Percentiles rank a stretch among this genome's conserved stretches.
Conservation (phyloP, 148 eudicot genomes). For the Heliosperma pusillum region DNA sequence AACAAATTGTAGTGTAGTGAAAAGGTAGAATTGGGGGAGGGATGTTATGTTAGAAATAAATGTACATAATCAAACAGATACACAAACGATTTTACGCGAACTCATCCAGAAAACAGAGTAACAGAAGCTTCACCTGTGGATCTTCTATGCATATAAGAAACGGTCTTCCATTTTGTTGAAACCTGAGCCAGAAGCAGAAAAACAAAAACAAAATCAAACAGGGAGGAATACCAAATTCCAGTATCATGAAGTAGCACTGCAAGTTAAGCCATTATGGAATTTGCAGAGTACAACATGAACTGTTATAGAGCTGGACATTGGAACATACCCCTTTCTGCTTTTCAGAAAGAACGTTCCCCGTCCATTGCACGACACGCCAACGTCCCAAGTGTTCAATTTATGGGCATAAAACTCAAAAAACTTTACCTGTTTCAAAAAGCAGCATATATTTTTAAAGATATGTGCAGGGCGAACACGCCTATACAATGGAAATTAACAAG, state of each 20-base stretch:
- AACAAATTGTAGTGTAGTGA: not conserved
- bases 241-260: slow-evolving; percentile 1
- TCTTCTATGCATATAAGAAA: slow-evolving; percentile 76
- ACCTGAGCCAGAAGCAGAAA: slow-evolving; percentile 41
- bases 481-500: not conserved
- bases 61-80: not conserved
- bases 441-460: slow-evolving; percentile 13
- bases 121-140: slow-evolving; percentile 64
- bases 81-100: not conserved
- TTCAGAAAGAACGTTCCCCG: slow-evolving; percentile 67
- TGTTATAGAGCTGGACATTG: not conserved
- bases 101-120: slow-evolving; percentile 1
- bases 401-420: slow-evolving; percentile 91
- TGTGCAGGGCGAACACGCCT: not conserved
- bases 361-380: slow-evolving; percentile 89
- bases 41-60: not conserved
- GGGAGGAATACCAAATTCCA: not conserved
- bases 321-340: slow-evolving; percentile 67
- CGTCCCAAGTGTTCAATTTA: slow-evolving; percentile 76
- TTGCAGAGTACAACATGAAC: not conserved
- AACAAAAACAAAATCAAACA: not conserved
- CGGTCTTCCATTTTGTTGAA: slow-evolving; percentile 46
- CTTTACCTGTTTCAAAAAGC: slow-evolving; percentile 51
- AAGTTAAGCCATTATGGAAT: not conserved
- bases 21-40: not conserved